Base-by-base conservation (phyloP, 441 rosid species). In the Arabidopsis hybrid region DNA sequence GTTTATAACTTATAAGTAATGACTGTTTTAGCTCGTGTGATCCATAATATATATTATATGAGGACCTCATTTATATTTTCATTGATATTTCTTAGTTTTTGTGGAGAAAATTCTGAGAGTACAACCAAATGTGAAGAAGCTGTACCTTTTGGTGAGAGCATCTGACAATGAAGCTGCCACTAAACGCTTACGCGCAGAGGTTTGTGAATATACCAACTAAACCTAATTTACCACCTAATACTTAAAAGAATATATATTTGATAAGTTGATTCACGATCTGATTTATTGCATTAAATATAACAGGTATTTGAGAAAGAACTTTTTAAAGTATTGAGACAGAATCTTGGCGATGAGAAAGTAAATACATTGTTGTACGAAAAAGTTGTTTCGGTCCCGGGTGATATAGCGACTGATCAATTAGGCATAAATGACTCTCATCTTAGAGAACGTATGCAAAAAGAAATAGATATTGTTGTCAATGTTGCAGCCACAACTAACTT, bases 351-450 rank as follows among this genome's bases (percentile, higher is more conserved):
- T 56, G 80, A 65, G 13, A 76, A 77, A 45, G 61, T 92, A 32
- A 79, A 68, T 65, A 64, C 82, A 1, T 46, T 89, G 13, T 68
- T 89, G 56, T 78, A 88, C 8, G 88, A 89, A 60, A 94, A 88
- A 73, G 80, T 80, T 1, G 87, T 79, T 1, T 59, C 89, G 6
- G 84, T 90, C 4, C 80, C 86, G 6, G 98, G 98, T 13, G 98
- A 94, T 78, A 83, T 94, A 17, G 68, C 88, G 3, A 14, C 1
- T 2, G 87, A 81, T 55, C 82, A 86, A 32, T 71, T 94, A 72
- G 98, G 90, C 21, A 56, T 91, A 9, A 67, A 71, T 0, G 88
- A 85, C 71, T 51, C 71, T 6, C 69, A 65, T 58, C 67, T 90
- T 46, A 76, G 62, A 45, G 80, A 86, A 51, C 80, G 67, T 58